Conservation (phyloP, 2,329 filamentous ascomycete genomes). For the Didymella arachidicola region DNA sequence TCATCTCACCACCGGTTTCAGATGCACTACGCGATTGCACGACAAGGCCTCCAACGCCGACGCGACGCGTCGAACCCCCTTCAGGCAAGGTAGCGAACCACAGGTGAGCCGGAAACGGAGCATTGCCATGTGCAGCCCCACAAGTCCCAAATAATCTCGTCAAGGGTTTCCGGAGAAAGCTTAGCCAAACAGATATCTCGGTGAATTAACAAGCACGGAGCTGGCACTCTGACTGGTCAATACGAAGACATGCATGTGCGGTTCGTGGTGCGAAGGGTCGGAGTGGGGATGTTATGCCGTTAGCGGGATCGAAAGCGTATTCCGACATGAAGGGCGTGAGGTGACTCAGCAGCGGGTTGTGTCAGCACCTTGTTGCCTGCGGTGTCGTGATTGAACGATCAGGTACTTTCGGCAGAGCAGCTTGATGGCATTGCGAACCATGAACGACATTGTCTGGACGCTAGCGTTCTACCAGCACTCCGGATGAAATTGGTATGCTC, state of each 20-base stretch:
- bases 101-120: background rate
- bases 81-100: constrained; percentile 1
- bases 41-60: constrained; percentile 8
- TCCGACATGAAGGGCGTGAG: constrained; percentile 14
- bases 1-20: background rate
- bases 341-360: constrained; percentile 14
- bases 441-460: background rate
- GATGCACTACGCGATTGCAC: background rate
- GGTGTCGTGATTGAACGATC: background rate
- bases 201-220: background rate
- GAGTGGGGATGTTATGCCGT: constrained; percentile 9
- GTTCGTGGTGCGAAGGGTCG: background rate
- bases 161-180: constrained; percentile 1
- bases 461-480: background rate
- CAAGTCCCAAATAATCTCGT: constrained; percentile 3
- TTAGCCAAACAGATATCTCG: background rate
- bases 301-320: background rate
- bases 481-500: background rate
- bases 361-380: constrained; percentile 1
- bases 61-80: background rate
- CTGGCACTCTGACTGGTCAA: constrained; percentile 5
- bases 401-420: background rate
- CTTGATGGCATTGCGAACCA: background rate
- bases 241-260: background rate
- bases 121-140: constrained; percentile 1